Percentiles rank a stretch among this genome's conserved stretches.
These are phyloP conservation scores for Salix arbutifolia DNA, from an alignment of 345 rosid species.

Conservation along the genomic window DNA sequence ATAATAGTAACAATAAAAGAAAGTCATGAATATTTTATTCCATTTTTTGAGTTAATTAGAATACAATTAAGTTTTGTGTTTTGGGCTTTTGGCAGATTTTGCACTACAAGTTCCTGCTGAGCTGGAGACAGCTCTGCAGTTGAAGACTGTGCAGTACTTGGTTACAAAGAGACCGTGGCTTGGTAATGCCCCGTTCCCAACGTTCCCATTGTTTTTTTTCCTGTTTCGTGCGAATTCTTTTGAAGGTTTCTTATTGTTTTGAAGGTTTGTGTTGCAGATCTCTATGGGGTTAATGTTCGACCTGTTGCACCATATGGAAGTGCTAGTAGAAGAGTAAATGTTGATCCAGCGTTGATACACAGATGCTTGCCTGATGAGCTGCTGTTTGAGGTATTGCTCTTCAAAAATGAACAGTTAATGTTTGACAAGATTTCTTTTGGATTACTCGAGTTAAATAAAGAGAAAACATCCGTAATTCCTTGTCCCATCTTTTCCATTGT, in stretches of 20 bases:
- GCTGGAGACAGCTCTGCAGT: slow-evolving; percentile 74
- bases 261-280: slow-evolving; percentile 45
- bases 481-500: neutral
- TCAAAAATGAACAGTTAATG: neutral
- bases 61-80: neutral
- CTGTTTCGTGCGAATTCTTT: neutral
- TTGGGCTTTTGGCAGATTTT: slow-evolving; percentile 34
- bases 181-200: slow-evolving; percentile 40
- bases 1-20: too few relatives aligned
- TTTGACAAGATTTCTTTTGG: neutral
- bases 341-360: slow-evolving; percentile 72
- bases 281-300: slow-evolving; percentile 77
- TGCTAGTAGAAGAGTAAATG: slow-evolving; percentile 48
- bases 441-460: too few relatives aligned
- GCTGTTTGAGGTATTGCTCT: slow-evolving; percentile 65
- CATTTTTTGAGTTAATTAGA: neutral
- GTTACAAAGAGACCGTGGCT: slow-evolving; percentile 89
- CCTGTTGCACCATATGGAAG: slow-evolving; percentile 86
- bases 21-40: neutral
- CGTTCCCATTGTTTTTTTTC: neutral
- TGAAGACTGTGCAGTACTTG: slow-evolving; percentile 63
- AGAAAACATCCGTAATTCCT: neutral
- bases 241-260: neutral
- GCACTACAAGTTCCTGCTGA: slow-evolving; percentile 57
- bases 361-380: slow-evolving; percentile 90